These are phyloP conservation scores for Ambrosia trifida DNA, from an alignment of 129 eudicot genomes.

Conservation along the genomic window DNA sequence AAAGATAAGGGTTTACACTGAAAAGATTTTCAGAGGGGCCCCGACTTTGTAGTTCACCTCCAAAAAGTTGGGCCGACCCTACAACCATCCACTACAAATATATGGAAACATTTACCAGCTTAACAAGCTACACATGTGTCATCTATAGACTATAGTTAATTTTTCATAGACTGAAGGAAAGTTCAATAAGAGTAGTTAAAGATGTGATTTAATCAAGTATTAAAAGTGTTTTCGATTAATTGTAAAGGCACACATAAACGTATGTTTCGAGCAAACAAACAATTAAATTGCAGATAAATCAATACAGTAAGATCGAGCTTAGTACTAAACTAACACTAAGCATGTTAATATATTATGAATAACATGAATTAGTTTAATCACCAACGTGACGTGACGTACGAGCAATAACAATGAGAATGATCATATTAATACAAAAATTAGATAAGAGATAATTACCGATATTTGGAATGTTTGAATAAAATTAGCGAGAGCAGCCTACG, in stretches of 20 bases:
- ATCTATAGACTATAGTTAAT: background rate
- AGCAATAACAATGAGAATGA: conserved; percentile 3
- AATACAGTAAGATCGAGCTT: too few species aligned
- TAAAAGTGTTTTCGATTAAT: background rate
- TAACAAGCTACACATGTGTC: conserved; percentile 7
- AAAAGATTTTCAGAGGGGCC: too few species aligned
- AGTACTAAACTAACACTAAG: background rate
- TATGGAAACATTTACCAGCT: background rate
- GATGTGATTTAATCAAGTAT: background rate
- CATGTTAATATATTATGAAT: too few species aligned
- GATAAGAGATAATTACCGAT: conserved; percentile 20
- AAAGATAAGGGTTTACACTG: too few species aligned
- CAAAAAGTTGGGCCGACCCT: too few species aligned
- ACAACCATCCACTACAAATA: background rate
- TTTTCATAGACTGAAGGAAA: conserved; percentile 7
- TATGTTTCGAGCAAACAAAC: background rate
- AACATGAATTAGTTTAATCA: too few species aligned
- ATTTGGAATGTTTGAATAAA: conserved; percentile 9
- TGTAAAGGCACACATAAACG: background rate
- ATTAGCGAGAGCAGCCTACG: conserved; percentile 22
- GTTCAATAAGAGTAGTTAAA: background rate
- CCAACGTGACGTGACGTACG: too few species aligned
- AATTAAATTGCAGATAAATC: background rate
- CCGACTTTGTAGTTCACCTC: too few species aligned
- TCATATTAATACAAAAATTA: background rate